A percentile compares a stretch with the other conserved stretches of the same genome.
Evolutionary conservation across 108 stramenopile genomes (phyloP).

Genomic region (Skeletonema menzelii): DNA sequence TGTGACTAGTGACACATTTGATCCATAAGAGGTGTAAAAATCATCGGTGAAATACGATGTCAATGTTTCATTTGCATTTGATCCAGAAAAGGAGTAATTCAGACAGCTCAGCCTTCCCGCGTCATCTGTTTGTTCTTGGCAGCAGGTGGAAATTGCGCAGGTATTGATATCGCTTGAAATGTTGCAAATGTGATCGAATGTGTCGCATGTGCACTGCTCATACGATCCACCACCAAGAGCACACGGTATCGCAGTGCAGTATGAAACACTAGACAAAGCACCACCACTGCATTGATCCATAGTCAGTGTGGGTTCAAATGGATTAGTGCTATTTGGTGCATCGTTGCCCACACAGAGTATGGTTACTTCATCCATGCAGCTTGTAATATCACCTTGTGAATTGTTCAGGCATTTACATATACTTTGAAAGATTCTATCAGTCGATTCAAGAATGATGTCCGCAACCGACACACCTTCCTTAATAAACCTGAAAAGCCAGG

Average conservation of each 20-base stretch:
- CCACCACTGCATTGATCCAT: background rate
- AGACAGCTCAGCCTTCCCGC: background rate
- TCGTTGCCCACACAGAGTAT: background rate
- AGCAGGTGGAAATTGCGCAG: background rate
- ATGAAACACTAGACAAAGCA: background rate
- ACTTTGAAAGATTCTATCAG: no score
- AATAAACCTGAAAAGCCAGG: no score
- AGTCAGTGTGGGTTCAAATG: background rate
- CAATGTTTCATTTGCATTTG: background rate
- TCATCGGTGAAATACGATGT: no score
- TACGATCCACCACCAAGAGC: background rate
- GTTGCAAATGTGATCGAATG: background rate
- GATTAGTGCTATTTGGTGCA: background rate
- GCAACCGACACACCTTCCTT: no score
- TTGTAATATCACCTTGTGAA: background rate
- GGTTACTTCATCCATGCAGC: background rate
- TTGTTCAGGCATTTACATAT: background rate
- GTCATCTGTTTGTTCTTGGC: background rate
- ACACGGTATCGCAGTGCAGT: background rate
- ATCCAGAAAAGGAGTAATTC: no score
- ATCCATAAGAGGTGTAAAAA: background rate
- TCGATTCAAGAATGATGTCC: no score
- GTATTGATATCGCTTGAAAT: background rate
- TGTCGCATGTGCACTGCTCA: background rate
- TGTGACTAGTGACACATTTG: no score